A percentile compares a stretch with the other conserved stretches of the same genome.
Conservation (phyloP, 495 filamentous ascomycete genomes). For the Penicillium daleae region DNA sequence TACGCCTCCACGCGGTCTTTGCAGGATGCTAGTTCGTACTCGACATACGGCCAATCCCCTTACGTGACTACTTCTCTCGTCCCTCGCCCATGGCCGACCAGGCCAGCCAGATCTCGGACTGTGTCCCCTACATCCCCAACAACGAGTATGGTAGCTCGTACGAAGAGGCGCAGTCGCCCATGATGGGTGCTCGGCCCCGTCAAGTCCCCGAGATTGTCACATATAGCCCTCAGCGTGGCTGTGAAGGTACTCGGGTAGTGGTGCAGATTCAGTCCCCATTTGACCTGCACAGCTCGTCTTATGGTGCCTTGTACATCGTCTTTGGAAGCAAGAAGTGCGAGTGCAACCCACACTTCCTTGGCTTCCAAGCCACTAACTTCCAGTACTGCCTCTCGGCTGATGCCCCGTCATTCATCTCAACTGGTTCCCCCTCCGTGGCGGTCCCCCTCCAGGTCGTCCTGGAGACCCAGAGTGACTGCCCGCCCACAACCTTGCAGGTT, state of each 20-base stretch:
- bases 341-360: conserved; percentile 63
- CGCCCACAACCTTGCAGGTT: conserved; percentile 65
- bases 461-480: conserved; percentile 65
- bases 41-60: conserved; percentile 46
- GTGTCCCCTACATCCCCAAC: conserved; percentile 49
- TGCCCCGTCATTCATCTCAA: conserved; percentile 70
- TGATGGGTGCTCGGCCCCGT: conserved; percentile 36
- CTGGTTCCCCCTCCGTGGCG: conserved; percentile 64
- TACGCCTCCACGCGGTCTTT: conserved; percentile 49
- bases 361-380: conserved; percentile 59
- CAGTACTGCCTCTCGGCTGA: conserved; percentile 75
- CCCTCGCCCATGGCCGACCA: conserved; percentile 50
- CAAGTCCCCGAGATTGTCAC: conserved; percentile 63
- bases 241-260: conserved; percentile 67
- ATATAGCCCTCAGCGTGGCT: conserved; percentile 68
- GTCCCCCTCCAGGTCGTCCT: conserved; percentile 76
- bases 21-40: conserved; percentile 51
- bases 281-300: conserved; percentile 64
- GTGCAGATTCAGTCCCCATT: conserved; percentile 75
- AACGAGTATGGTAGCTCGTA: conserved; percentile 50
- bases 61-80: conserved; percentile 51
- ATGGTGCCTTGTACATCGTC: conserved; percentile 64
- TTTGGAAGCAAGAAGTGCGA: conserved; percentile 74
- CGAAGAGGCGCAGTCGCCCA: conserved; percentile 47
- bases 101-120: conserved; percentile 50